A percentile compares a stretch with the other conserved stretches of the same genome.
phyloP scores from a whole-genome alignment of 1,284 basidiomycete species.

The Salmacisia buchloeana region DNA sequence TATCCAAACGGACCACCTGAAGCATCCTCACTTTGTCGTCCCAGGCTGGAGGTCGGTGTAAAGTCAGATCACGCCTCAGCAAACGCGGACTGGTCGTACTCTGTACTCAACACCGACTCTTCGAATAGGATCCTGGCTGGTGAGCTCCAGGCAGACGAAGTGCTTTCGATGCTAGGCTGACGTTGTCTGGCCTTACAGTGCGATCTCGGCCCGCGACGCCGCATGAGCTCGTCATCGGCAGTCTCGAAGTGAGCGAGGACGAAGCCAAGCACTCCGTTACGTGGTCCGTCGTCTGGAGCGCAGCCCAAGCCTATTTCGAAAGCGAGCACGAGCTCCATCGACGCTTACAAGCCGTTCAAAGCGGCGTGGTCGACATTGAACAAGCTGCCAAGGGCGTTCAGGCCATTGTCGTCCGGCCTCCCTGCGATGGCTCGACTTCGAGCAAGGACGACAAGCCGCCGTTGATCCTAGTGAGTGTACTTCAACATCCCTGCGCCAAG shows the following conservation, averaged over 20 bases:
- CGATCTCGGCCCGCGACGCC: not conserved
- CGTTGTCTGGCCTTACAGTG: not conserved
- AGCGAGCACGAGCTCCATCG: not conserved
- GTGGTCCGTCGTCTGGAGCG: not conserved
- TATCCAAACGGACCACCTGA: too few species aligned
- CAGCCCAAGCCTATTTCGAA: not conserved
- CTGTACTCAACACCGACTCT: conserved; percentile 4
- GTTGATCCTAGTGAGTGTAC: not conserved
- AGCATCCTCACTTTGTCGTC: not conserved
- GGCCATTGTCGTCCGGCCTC: not conserved
- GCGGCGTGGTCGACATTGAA: not conserved
- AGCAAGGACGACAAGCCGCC: not conserved
- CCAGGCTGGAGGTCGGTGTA: not conserved
- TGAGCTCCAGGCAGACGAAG: not conserved
- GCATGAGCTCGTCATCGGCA: not conserved
- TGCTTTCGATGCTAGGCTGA: not conserved
- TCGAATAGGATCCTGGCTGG: not conserved
- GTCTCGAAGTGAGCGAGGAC: not conserved
- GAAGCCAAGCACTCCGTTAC: not conserved
- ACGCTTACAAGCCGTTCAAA: not conserved
- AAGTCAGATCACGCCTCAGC: not conserved
- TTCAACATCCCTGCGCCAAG: too few species aligned
- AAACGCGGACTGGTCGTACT: not conserved
- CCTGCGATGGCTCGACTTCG: not conserved
- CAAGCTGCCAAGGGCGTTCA: not conserved